phyloP scores from a whole-genome alignment of 108 stramenopile species.

The Hondaea fermentalgiana region DNA sequence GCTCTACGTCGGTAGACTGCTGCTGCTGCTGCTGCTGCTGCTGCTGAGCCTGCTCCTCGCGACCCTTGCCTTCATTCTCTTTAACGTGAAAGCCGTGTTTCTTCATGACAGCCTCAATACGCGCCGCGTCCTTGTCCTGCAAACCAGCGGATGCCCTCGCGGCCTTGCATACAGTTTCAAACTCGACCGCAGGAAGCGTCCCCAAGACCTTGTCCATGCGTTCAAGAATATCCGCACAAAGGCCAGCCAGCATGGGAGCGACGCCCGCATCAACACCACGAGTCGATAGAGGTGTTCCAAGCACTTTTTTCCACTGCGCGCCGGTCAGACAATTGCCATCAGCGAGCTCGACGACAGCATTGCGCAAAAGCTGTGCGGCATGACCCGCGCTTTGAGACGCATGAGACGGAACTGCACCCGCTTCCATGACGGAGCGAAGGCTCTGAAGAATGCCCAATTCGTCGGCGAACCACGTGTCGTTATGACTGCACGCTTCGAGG shows the following conservation, averaged over 20 bases:
- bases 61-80: too few relatives aligned
- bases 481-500: not conserved
- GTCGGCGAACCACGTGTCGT: not conserved
- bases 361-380: not conserved
- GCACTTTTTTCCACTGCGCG: not conserved
- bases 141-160: too few relatives aligned
- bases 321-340: not conserved
- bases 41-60: too few relatives aligned
- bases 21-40: too few relatives aligned
- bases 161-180: not conserved
- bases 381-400: not conserved
- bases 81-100: too few relatives aligned
- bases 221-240: not conserved
- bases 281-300: not conserved
- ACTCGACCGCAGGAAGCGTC: not conserved
- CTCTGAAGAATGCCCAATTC: not conserved
- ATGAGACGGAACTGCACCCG: not conserved
- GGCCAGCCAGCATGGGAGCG: not conserved
- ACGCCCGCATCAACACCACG: not conserved
- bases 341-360: not conserved
- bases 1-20: too few relatives aligned
- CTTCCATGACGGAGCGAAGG: not conserved
- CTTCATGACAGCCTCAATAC: too few relatives aligned
- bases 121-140: too few relatives aligned
- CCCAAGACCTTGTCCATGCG: not conserved